These are phyloP conservation scores for Colletotrichum coccodes DNA, from an alignment of 2,329 filamentous ascomycete genomes.

Conservation along the genomic window DNA sequence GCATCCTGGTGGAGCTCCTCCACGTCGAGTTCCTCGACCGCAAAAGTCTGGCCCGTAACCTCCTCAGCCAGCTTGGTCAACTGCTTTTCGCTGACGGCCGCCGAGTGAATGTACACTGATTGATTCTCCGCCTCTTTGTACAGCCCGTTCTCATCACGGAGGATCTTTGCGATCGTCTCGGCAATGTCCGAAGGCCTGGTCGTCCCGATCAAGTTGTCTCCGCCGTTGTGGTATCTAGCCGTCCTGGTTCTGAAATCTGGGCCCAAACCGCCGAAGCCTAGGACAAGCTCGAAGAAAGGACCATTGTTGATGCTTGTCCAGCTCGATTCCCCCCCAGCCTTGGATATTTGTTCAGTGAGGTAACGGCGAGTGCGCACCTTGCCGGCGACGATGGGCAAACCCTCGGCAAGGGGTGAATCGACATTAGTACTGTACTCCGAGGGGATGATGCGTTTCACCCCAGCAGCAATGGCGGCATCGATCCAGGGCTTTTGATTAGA, in stretches of 20 bases:
- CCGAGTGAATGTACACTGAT: slow-evolving; percentile 61
- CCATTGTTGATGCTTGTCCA: slow-evolving; percentile 54
- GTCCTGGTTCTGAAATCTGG: slow-evolving; percentile 21
- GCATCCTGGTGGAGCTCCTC: slow-evolving; percentile 10
- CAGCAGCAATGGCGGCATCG: slow-evolving; percentile 61
- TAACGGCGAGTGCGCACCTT: slow-evolving; percentile 35
- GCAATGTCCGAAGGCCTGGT: slow-evolving; percentile 58
- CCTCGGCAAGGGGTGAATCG: slow-evolving; percentile 30
- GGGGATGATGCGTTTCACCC: slow-evolving; percentile 64
- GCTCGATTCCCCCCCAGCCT: slow-evolving; percentile 28
- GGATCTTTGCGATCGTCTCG: slow-evolving; percentile 56
- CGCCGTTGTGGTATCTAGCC: slow-evolving; percentile 60
- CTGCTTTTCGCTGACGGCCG: slow-evolving; percentile 60
- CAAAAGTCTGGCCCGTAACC: slow-evolving; percentile 7
- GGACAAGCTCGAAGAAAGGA: slow-evolving; percentile 46
- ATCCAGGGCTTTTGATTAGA: slow-evolving; percentile 61
- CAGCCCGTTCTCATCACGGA: slow-evolving; percentile 44
- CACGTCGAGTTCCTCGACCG: background rate
- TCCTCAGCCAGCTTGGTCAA: slow-evolving; percentile 49
- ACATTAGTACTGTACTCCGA: slow-evolving; percentile 57
- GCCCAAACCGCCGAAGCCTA: slow-evolving; percentile 28
- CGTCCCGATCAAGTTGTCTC: slow-evolving; percentile 54
- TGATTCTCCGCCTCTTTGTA: slow-evolving; percentile 61
- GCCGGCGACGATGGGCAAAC: slow-evolving; percentile 33
- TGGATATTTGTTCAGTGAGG: slow-evolving; percentile 11